These are phyloP conservation scores for Pichia membranifaciens DNA, from an alignment of 805 yeast species.

Conservation along the genomic window DNA sequence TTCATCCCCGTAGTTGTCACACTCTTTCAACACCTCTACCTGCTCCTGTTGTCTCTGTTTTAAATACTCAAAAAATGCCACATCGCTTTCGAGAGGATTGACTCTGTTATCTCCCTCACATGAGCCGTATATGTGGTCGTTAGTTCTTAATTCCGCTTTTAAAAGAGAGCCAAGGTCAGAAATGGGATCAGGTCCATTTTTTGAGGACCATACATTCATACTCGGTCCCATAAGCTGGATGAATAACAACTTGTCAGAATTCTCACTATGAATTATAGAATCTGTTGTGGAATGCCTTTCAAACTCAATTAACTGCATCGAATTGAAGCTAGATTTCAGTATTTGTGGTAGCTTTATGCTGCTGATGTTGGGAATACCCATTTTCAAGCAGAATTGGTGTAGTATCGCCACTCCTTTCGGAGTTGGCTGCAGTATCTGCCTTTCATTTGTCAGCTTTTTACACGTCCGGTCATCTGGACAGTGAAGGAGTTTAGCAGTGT, in stretches of 20 bases:
- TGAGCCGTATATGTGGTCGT: not conserved
- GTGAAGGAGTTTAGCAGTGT: constrained; percentile 60
- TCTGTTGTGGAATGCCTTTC: constrained; percentile 60
- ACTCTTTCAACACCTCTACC: too few species aligned
- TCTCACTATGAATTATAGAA: constrained; percentile 53
- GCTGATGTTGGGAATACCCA: constrained; percentile 34
- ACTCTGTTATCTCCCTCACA: not conserved
- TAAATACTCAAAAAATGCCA: constrained; percentile 20
- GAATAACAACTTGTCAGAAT: constrained; percentile 62
- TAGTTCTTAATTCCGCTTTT: constrained; percentile 5
- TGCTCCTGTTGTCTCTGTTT: constrained; percentile 17
- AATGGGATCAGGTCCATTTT: constrained; percentile 43
- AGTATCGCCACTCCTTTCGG: constrained; percentile 82
- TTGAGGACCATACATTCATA: constrained; percentile 69
- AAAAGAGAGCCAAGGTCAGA: constrained; percentile 27
- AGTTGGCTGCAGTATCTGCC: constrained; percentile 64
- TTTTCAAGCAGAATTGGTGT: constrained; percentile 49
- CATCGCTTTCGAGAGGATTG: constrained; percentile 13
- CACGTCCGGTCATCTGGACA: constrained; percentile 72
- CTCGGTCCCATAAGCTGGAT: constrained; percentile 50
- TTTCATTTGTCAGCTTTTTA: constrained; percentile 35
- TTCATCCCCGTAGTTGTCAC: not conserved
- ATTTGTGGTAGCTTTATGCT: constrained; percentile 27
- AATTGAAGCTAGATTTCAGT: constrained; percentile 51
- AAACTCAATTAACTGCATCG: constrained; percentile 64